These are phyloP conservation scores for Mycosarcoma maydis DNA, from an alignment of 1,284 basidiomycete genomes.

Conservation along the genomic window DNA sequence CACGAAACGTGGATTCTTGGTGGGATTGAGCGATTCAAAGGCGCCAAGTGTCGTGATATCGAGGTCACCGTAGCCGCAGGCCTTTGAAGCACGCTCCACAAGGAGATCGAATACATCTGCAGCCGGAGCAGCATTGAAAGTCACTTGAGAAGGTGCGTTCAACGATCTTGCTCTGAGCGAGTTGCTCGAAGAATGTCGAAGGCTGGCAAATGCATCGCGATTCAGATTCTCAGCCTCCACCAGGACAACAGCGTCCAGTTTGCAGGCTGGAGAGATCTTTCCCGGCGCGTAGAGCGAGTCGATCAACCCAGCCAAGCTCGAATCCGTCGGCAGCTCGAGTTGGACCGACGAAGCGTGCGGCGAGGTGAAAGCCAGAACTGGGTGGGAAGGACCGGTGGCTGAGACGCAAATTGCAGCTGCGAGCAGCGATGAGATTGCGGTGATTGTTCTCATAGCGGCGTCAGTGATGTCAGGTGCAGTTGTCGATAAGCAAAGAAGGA, in stretches of 20 bases:
- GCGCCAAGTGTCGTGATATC: neutral
- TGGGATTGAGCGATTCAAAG: neutral
- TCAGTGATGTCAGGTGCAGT: neutral
- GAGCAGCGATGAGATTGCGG: slow-evolving; percentile 23
- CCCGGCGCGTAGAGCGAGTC: slow-evolving; percentile 21
- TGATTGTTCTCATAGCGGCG: slow-evolving; percentile 25
- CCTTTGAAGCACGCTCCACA: neutral
- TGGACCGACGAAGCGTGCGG: slow-evolving; percentile 12
- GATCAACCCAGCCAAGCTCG: slow-evolving; percentile 15
- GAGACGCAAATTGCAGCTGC: slow-evolving; percentile 26
- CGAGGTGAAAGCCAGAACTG: slow-evolving; percentile 44
- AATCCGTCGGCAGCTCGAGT: slow-evolving; percentile 18
- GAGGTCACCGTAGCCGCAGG: neutral
- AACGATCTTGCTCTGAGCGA: slow-evolving; percentile 36
- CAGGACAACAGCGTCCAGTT: slow-evolving; percentile 21
- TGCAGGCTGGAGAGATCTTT: slow-evolving; percentile 18
- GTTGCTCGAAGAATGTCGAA: slow-evolving; percentile 24
- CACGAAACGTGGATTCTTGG: neutral
- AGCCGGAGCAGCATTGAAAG: slow-evolving; percentile 14
- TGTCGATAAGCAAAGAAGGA: neutral
- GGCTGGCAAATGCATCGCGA: slow-evolving; percentile 19
- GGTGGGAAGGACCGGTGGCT: slow-evolving; percentile 15
- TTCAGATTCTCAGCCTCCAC: slow-evolving; percentile 26
- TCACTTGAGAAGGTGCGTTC: slow-evolving; percentile 42
- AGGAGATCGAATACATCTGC: neutral